Conservation (phyloP, 2,329 filamentous ascomycete genomes). For the Pseudonectria foliicola region DNA sequence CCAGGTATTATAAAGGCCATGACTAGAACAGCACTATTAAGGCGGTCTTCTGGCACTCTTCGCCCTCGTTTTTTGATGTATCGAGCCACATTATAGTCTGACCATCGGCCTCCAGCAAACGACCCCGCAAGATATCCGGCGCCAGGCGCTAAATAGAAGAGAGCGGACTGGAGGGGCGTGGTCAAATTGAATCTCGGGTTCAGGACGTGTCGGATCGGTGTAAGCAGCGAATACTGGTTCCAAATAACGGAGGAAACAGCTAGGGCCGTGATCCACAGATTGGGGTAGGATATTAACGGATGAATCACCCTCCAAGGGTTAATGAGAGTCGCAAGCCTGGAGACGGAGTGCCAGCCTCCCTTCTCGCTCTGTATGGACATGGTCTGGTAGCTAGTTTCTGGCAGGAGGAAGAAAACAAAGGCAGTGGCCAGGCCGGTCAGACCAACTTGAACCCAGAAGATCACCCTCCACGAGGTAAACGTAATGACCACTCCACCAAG, state of each 20-base stretch:
- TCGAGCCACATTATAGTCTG: constrained; percentile 39
- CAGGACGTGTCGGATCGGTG: constrained; percentile 61
- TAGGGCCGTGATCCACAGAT: constrained; percentile 51
- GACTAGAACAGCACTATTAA: constrained; percentile 48
- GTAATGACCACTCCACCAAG: constrained; percentile 65
- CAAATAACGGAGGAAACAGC: constrained; percentile 56
- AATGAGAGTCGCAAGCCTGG: constrained; percentile 1
- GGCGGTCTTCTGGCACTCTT: constrained; percentile 57
- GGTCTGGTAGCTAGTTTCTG: constrained; percentile 55
- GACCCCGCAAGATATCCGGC: constrained; percentile 60
- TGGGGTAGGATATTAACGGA: constrained; percentile 43
- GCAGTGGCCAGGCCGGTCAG: constrained; percentile 50
- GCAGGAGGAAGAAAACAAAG: constrained; percentile 52
- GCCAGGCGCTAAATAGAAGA: constrained; percentile 66
- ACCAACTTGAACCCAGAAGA: constrained; percentile 64
- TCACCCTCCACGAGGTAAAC: constrained; percentile 57
- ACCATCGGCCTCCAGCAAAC: constrained; percentile 62
- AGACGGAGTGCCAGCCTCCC: neutral
- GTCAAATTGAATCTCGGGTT: constrained; percentile 63
- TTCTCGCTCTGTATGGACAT: neutral
- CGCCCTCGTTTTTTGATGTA: constrained; percentile 44
- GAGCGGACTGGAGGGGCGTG: constrained; percentile 54
- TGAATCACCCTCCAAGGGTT: constrained; percentile 9
- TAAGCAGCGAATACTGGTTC: constrained; percentile 65
- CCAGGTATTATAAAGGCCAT: constrained; percentile 46